Conservation (phyloP, 2,329 filamentous ascomycete species). For the Lasiodiplodia sp. region DNA sequence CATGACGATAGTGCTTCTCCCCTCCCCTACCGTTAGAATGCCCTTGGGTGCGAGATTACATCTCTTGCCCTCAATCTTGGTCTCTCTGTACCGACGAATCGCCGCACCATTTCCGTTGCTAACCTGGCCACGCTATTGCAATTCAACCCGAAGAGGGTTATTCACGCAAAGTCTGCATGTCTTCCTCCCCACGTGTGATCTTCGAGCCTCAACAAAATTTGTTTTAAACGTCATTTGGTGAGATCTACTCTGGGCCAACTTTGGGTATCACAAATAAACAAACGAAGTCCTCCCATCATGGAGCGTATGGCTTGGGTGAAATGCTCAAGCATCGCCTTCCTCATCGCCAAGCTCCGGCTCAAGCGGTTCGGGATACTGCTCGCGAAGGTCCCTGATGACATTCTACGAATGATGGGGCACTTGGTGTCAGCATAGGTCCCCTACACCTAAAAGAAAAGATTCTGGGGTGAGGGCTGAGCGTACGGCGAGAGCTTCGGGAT, state of each 20-base stretch:
- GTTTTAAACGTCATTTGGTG: too few species aligned
- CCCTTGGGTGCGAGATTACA: background rate
- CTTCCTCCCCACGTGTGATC: background rate
- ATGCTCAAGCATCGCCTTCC: slow-evolving; percentile 14
- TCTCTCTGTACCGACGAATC: background rate
- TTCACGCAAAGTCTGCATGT: background rate
- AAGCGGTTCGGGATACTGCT: slow-evolving; percentile 45
- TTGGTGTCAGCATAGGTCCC: background rate
- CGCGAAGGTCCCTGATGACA: slow-evolving; percentile 55
- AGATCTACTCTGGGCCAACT: background rate
- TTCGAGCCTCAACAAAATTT: background rate
- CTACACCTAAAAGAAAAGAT: background rate
- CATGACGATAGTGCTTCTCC: background rate
- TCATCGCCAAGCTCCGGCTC: slow-evolving; percentile 17
- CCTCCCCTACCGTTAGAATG: background rate
- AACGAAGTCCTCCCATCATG: background rate
- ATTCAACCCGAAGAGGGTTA: background rate
- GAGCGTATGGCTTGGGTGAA: background rate
- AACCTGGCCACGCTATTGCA: background rate
- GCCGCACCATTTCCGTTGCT: background rate
- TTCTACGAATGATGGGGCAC: slow-evolving; percentile 42
- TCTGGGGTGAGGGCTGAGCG: slow-evolving; percentile 45
- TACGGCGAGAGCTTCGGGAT: slow-evolving; percentile 93
- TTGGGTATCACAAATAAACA: slow-evolving; percentile 9
- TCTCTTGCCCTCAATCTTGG: background rate